Percentiles rank a stretch among this genome's conserved stretches.
Evolutionary conservation across 73 alveolate species (phyloP).

Genomic region (Paramecium primaurelia): DNA sequence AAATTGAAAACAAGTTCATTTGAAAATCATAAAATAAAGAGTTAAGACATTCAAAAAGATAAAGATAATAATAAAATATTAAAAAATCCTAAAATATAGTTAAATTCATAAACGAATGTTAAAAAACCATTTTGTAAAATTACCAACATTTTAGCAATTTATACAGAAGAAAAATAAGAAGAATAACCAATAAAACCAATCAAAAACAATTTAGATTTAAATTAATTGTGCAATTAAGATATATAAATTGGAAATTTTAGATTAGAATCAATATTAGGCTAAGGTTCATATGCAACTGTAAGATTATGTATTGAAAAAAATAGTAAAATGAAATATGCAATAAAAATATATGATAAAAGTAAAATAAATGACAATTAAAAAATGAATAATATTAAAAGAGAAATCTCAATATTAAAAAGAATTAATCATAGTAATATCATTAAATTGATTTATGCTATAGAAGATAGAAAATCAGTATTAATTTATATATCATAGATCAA

Average conservation of each 20-base stretch:
- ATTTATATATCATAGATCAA: constrained; percentile 66
- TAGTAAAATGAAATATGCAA: constrained; percentile 77
- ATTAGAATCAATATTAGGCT: constrained; percentile 71
- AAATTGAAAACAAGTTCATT: not conserved
- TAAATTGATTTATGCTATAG: constrained; percentile 77
- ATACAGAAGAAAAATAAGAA: not conserved
- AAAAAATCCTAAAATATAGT: not conserved
- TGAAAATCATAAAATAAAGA: not conserved
- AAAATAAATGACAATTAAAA: constrained; percentile 83
- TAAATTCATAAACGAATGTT: not conserved
- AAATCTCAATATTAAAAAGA: constrained; percentile 82
- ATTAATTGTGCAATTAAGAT: constrained; percentile 34
- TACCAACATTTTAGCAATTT: not conserved
- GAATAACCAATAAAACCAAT: not conserved
- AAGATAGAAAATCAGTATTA: constrained; percentile 69
- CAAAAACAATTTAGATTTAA: not conserved
- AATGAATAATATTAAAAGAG: constrained; percentile 89
- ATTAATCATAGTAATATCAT: constrained; percentile 84
- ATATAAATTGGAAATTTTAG: constrained; percentile 22
- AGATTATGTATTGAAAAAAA: constrained; percentile 70
- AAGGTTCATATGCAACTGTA: constrained; percentile 94
- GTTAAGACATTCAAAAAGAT: not conserved
- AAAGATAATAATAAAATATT: not conserved
- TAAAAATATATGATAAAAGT: constrained; percentile 85
- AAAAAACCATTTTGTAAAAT: not conserved